A percentile compares a stretch with the other conserved stretches of the same genome.
Evolutionary conservation across 805 yeast species (phyloP).

Genomic region (Ogataea nakhonphanomensis): DNA sequence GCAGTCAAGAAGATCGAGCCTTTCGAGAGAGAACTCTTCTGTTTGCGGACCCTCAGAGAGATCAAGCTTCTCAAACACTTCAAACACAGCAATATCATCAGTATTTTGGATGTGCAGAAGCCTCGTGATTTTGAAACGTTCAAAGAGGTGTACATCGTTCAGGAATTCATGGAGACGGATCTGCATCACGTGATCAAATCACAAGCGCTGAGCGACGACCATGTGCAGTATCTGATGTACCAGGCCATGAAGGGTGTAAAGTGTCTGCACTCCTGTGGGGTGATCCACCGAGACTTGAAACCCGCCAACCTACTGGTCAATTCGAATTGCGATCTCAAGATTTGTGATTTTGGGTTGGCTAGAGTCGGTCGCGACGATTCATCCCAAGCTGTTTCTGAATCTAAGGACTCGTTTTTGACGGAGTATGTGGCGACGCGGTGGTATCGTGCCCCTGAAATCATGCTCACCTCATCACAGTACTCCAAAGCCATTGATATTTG

Average conservation of each 20-base stretch:
- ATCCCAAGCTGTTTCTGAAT: conserved; percentile 29
- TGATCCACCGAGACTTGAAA: conserved; percentile 73
- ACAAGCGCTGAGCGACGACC: conserved; percentile 59
- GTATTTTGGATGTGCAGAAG: conserved; percentile 61
- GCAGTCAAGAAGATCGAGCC: conserved; percentile 80
- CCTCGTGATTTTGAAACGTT: conserved; percentile 58
- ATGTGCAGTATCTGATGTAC: conserved; percentile 65
- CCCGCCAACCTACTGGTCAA: conserved; percentile 69
- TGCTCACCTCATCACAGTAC: conserved; percentile 69
- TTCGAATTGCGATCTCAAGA: conserved; percentile 68
- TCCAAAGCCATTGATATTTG: conserved; percentile 76
- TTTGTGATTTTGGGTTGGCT: conserved; percentile 78
- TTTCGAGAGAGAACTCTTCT: conserved; percentile 59
- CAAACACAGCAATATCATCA: conserved; percentile 70
- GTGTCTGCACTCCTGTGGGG: conserved; percentile 67
- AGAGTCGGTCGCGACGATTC: conserved; percentile 49
- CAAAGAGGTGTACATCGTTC: conserved; percentile 70
- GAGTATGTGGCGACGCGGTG: conserved; percentile 84
- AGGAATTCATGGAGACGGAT: conserved; percentile 77
- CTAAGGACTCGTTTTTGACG: conserved; percentile 46
- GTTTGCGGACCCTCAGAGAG: conserved; percentile 69
- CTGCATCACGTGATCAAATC: conserved; percentile 59
- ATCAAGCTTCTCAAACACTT: conserved; percentile 62
- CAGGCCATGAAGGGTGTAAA: conserved; percentile 70
- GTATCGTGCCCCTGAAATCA: conserved; percentile 83